Evolutionary conservation across 441 rosid genomes (phyloP), one percentile per base, ranked within the genome.

Genomic region (Pelargonium fulgidum): DNA sequence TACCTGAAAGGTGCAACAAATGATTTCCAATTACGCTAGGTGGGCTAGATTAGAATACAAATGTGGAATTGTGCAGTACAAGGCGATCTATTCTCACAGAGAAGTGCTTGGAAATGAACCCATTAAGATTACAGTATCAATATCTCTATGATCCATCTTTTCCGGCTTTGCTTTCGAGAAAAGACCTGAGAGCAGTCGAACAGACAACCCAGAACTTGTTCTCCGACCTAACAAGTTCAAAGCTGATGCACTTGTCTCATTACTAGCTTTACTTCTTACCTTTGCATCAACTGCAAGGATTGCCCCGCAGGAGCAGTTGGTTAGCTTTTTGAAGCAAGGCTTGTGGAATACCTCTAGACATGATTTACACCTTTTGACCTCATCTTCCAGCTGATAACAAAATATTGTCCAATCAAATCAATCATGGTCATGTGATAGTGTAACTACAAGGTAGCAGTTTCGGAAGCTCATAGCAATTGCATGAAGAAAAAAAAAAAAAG

Each of bases 331-430:
- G 69, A 90, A 90, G 85, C 99, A 94, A 68, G 77, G 76, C 82
- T 83, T 86, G 72, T 94, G 98, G 82, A 87, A 90, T 48, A 77
- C 89, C 4, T 78, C 81, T 65, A 79, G 80, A 62, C 99, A 94
- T n/a, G 86, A 77, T 41, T 64, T 70, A 65, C 99, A 94, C 84
- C 70, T 89, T 48, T 80, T 84, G 66, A 81, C 73, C 78, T 85
- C 97, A 48, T 81, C 86, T 81, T 92, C 96, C 99, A 92, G 94
- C 78, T 75, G 63, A 72, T 64, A 66, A 64, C 71, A 20, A 56
- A 6, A 12, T 39, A 66, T 47, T 3, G 36, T 78, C 73, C 81
- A 81, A 76, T 68, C 16, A 59, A 48, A 24, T 62, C 17, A n/a
- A 42, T n/a, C 0, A 56, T 3, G 1, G 19, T 17, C 47, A 26